Evolutionary conservation across 352 stramenopile species (phyloP).

Genomic region (Saprolegnia diclina): DNA sequence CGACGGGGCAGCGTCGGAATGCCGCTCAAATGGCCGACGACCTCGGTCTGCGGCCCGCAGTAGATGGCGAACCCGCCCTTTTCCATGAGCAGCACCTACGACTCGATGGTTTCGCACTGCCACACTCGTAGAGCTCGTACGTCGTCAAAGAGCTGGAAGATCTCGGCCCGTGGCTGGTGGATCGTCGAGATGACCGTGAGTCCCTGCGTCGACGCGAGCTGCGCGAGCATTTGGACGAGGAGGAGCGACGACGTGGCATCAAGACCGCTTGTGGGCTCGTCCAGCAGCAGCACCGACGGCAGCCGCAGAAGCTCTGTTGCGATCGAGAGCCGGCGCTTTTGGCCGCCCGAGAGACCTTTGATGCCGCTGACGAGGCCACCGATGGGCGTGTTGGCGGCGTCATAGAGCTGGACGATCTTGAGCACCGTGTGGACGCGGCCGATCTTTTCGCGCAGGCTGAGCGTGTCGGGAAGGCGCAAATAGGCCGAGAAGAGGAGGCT

Average conservation of each 20-base stretch:
- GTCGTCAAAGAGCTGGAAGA: conserved; percentile 31
- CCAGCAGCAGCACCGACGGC: conserved; percentile 30
- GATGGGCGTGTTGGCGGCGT: conserved; percentile 25
- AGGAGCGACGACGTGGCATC: conserved; percentile 27
- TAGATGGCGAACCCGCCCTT: conserved; percentile 22
- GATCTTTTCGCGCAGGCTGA: conserved; percentile 28
- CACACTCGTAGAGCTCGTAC: conserved; percentile 20
- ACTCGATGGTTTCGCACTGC: no score
- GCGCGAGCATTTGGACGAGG: conserved; percentile 24
- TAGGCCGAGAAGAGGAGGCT: conserved; percentile 26
- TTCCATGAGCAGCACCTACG: conserved; percentile 27
- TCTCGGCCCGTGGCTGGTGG: conserved; percentile 29
- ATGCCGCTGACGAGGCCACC: conserved; percentile 29
- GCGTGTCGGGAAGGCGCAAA: conserved; percentile 21
- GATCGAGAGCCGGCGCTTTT: conserved; percentile 30
- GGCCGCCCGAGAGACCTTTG: conserved; percentile 27
- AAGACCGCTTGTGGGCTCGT: conserved; percentile 29
- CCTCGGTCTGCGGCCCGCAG: conserved; percentile 13
- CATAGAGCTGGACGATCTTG: conserved; percentile 15
- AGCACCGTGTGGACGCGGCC: conserved; percentile 22
- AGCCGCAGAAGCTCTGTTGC: conserved; percentile 28
- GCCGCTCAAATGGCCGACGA: conserved; percentile 15
- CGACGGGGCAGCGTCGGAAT: neutral
- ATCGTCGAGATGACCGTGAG: conserved; percentile 30
- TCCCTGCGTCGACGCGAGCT: conserved; percentile 25